Base-by-base conservation (phyloP, 345 rosid genomes). In the Chamaenerion angustifolium region DNA sequence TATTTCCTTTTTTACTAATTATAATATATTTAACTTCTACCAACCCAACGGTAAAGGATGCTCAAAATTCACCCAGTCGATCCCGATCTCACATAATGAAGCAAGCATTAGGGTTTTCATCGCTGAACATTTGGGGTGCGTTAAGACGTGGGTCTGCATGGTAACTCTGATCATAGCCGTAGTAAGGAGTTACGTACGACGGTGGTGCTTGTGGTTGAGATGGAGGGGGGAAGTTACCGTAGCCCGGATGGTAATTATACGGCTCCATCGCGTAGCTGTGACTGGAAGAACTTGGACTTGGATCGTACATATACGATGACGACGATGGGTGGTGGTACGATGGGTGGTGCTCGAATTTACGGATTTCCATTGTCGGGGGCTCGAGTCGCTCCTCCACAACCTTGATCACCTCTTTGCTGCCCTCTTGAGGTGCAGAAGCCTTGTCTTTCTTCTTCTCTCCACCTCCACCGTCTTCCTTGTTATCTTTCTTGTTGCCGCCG, bases 311-410 rank as follows among this genome's bases (percentile, higher is more conserved):
- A 25, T 25, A 61, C 27, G 56, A 12, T 16, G 58, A 70, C 52
- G 59, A 73, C 52, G 59, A 73, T 0, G 67, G 64, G 37, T 59
- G 68, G 2, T 64, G 57, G 44, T 60, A 61, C 8, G 37, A 31
- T 4, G 81, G 78, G 31, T 46, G 42, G 40, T 73, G 63, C 43
- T 77, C 84, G 53, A 73, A 52, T 66, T 71, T 82, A 70, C 65
- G 73, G 56, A 79, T 52, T 18, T 75, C 87, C 67, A 77, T 40
- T 64, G 66, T 71, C 4, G 70, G 61, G 14, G 41, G 51, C 16
- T 48, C 9, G 48, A 18, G 12, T 5, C 18, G 10, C 3, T 19
- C 45, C 48, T 40, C 59, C 6, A 19, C 59, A 16, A 31, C n/a
- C 42, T 51, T 48, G 14, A n/a, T 11, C 15, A 35, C 48, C 46